Conservation (phyloP, 768 basidiomycete species). For the Suillus alpinus region DNA sequence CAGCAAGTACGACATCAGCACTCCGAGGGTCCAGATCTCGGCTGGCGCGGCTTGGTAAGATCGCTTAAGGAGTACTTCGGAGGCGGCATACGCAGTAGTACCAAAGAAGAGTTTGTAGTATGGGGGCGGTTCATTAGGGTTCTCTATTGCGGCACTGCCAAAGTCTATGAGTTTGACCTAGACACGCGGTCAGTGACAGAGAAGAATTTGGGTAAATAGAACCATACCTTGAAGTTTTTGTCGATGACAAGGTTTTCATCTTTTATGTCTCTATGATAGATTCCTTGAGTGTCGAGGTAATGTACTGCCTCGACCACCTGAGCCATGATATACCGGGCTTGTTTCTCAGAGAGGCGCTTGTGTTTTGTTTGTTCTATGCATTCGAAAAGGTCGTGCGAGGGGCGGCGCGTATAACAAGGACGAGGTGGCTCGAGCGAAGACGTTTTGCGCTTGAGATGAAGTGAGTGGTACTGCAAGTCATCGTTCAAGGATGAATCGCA, state of each 20-base stretch:
- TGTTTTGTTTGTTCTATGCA: conserved; percentile 87
- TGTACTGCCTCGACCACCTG: conserved; percentile 86
- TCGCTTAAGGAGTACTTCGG: conserved; percentile 87
- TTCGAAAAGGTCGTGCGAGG: conserved; percentile 92
- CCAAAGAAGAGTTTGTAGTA: conserved; percentile 84
- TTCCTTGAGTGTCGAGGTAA: conserved; percentile 78
- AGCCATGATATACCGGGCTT: conserved; percentile 79
- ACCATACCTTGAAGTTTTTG: conserved; percentile 59
- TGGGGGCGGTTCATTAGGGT: conserved; percentile 60
- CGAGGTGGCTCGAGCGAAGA: conserved; percentile 23
- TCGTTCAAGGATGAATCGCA: conserved; percentile 10
- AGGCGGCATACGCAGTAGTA: conserved; percentile 92
- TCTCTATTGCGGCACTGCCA: conserved; percentile 79
- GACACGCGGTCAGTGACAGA: conserved; percentile 12
- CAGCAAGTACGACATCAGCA: conserved; percentile 90
- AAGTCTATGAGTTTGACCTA: conserved; percentile 96
- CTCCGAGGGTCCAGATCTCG: conserved; percentile 95
- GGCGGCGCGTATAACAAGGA: conserved; percentile 58
- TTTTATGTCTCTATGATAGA: conserved; percentile 95
- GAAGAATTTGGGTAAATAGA: not conserved
- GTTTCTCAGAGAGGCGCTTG: conserved; percentile 72
- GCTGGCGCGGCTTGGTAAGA: conserved; percentile 91
- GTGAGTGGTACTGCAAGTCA: conserved; percentile 5
- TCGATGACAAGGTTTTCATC: conserved; percentile 92
- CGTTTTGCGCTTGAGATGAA: conserved; percentile 9